Base-by-base conservation (phyloP, 768 basidiomycete species). In the Kwoniella europaea region DNA sequence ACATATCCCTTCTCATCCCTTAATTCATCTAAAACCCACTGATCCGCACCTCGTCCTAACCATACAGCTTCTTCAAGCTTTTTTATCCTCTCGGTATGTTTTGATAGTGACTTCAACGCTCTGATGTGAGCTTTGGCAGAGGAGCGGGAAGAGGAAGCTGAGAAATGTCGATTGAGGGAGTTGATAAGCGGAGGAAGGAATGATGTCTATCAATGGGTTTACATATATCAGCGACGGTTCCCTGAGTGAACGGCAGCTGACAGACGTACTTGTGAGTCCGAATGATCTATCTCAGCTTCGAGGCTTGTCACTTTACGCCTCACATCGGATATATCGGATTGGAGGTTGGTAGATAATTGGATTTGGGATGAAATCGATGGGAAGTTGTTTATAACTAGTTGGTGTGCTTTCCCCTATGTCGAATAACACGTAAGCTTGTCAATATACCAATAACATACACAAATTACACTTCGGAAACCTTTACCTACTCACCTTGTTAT, bases 321-420 rank as follows among this genome's bases (percentile, higher is more conserved):
- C 75, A 93, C 91, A 46, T 85, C 83, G 62, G 90, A 87, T 69
- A 93, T 92, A 24, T 85, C 82, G 13, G 89, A 87, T 16, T 89
- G 84, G 82, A 92, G 87, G 16, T 85, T 83, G 68, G 90, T 87
- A 73, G 93, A 90, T 59, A 91, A 88, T 74, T 91, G 89, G 74
- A 96, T 89, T 76, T 86, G 87, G 76, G 86, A 85, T 89, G 93
- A 83, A n/a, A 78, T 71, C 16, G 74, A 53, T 20, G 55, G 70
- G n/a, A 67, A 75, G 41, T 73, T 67, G 10, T 60, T 12, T 50
- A 75, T 72, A 56, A 74, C 69, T 65, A 75, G 63, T 59, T 65
- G 57, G 73, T 75, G 79, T 66, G 57, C 58, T 76, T 20, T 76
- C 35, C 61, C 29, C 71, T 73, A 35, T 27, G 41, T 42, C 50